phyloP scores from a whole-genome alignment of 2,329 filamentous ascomycete genomes.

The Pseudopyricularia javanii region DNA sequence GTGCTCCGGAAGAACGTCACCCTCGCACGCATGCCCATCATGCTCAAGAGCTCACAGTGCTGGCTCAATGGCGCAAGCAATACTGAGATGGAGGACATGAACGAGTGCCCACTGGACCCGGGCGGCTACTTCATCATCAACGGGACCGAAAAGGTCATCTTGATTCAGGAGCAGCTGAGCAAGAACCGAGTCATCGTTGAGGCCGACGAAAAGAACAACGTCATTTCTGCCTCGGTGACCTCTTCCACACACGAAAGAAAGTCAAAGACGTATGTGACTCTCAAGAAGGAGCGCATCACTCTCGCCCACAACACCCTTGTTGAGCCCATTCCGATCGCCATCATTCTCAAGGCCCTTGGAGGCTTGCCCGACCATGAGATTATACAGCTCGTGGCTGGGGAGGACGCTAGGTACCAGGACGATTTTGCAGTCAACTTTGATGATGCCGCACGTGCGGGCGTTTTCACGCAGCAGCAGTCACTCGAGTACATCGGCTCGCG shows the following conservation, averaged over 20 bases:
- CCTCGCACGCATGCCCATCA: conserved; percentile 87
- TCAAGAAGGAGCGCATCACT: conserved; percentile 86
- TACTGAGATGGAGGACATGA: conserved; percentile 77
- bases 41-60: conserved; percentile 93
- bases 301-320: conserved; percentile 87
- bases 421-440: conserved; percentile 95
- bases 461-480: conserved; percentile 90
- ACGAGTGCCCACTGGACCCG: conserved; percentile 91
- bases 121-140: conserved; percentile 97
- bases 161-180: conserved; percentile 96
- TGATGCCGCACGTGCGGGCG: conserved; percentile 68
- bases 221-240: conserved; percentile 91
- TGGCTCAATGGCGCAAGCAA: conserved; percentile 75
- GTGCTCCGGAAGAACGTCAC: conserved; percentile 65
- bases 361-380: conserved; percentile 94
- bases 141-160: conserved; percentile 95
- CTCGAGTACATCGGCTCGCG: conserved; percentile 81
- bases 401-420: conserved; percentile 82
- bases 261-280: conserved; percentile 89
- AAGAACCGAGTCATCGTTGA: conserved; percentile 99
- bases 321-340: conserved; percentile 90
- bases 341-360: conserved; percentile 85
- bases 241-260: conserved; percentile 97
- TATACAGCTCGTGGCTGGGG: conserved; percentile 76
- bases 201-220: conserved; percentile 78